Evolutionary conservation across 306 rosid genomes (phyloP).

Genomic region (Corylus americana): DNA sequence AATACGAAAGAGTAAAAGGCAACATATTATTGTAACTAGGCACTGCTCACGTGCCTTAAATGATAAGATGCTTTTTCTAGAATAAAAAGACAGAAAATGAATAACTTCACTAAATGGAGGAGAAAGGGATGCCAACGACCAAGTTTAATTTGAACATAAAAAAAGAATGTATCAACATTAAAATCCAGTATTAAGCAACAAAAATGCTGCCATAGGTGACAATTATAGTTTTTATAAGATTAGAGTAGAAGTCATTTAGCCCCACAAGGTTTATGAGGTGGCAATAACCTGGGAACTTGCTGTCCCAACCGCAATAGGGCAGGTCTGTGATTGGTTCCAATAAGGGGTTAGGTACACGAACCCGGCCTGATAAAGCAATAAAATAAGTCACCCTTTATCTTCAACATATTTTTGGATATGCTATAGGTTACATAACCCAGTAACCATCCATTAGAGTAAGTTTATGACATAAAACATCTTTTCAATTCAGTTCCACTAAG

Average conservation of each 20-base stretch:
- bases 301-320: background rate
- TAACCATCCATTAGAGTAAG: background rate
- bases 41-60: background rate
- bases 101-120: background rate
- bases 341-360: background rate
- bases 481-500: too few species aligned
- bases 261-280: background rate
- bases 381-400: too few species aligned
- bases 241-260: background rate
- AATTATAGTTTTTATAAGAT: too few species aligned
- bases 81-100: background rate
- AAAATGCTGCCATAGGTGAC: background rate
- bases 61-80: background rate
- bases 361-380: background rate
- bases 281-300: background rate
- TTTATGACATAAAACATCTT: background rate
- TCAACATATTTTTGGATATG: background rate
- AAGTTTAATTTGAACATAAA: background rate
- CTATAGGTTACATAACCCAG: background rate
- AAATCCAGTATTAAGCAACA: background rate
- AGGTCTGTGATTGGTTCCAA: background rate
- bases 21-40: background rate
- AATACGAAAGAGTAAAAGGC: constrained; percentile 16
- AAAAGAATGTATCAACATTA: background rate
- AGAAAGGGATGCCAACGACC: background rate